phyloP scores from a whole-genome alignment of 176 grass and related monocot genomes.

The Raddia distichophylla region DNA sequence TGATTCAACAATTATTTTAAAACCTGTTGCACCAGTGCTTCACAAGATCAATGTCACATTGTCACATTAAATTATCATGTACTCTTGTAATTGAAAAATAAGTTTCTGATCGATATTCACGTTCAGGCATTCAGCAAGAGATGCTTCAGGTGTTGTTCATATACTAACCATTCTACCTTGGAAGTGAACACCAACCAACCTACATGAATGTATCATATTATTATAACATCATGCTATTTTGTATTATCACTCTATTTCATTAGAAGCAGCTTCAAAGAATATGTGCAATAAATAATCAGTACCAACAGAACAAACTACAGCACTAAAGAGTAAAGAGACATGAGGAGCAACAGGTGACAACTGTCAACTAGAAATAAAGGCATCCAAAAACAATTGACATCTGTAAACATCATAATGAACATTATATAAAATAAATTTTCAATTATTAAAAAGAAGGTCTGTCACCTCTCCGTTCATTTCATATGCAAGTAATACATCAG shows the following conservation, averaged over 20 bases:
- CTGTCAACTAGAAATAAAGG: not conserved
- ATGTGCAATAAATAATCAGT: not conserved
- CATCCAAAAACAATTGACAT: not conserved
- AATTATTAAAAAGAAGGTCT: slow-evolving; percentile 8
- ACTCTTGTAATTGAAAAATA: not conserved
- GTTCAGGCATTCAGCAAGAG: not conserved
- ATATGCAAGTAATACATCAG: slow-evolving; percentile 97
- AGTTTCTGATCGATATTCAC: not conserved
- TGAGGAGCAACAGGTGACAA: not conserved
- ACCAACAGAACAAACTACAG: not conserved
- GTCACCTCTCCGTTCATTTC: slow-evolving; percentile 99
- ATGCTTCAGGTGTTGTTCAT: slow-evolving; percentile 7
- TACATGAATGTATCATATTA: not conserved
- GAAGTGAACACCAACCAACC: not conserved
- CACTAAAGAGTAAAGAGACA: not conserved
- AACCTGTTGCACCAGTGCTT: slow-evolving; percentile 9
- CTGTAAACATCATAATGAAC: slow-evolving; percentile 6
- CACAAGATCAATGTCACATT: slow-evolving; percentile 26
- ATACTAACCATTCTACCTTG: slow-evolving; percentile 11
- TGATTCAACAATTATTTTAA: not conserved
- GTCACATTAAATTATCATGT: not conserved
- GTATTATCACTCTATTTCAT: slow-evolving; percentile 4
- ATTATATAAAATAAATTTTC: slow-evolving; percentile 1
- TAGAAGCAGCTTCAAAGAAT: slow-evolving; percentile 21
- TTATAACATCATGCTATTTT: not conserved